Conservation (phyloP, 2,329 filamentous ascomycete species). For the Sodiomyces alkalinus region DNA sequence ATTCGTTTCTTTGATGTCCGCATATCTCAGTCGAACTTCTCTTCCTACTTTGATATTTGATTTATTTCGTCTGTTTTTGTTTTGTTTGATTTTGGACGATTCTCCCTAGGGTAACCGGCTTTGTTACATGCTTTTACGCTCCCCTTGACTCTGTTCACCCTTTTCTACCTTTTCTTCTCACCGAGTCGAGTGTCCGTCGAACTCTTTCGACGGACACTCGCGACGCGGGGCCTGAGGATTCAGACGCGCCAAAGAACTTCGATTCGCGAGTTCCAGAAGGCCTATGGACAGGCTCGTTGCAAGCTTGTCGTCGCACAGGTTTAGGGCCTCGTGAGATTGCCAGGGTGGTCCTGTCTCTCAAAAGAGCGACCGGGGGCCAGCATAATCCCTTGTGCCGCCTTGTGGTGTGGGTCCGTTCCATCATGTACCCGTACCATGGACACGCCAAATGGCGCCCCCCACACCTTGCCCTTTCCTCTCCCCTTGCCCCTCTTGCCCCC, state of each 20-base stretch:
- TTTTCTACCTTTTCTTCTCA: neutral
- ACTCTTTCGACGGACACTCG: neutral
- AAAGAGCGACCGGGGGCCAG: slow-evolving; percentile 19
- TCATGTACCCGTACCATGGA: neutral
- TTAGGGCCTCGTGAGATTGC: slow-evolving; percentile 25
- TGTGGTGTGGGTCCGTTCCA: neutral
- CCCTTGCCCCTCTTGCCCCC: neutral
- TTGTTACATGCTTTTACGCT: neutral
- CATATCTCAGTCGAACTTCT: too few species aligned
- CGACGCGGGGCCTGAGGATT: too few species aligned
- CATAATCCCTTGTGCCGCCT: neutral
- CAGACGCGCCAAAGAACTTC: too few species aligned
- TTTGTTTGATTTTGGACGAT: neutral
- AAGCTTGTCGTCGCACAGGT: slow-evolving; percentile 28
- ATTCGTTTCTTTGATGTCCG: slow-evolving; percentile 3
- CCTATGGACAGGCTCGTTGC: slow-evolving; percentile 21
- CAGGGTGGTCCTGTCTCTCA: slow-evolving; percentile 39
- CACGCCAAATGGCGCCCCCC: neutral
- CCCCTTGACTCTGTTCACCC: neutral
- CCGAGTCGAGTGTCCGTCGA: neutral
- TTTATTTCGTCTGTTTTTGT: neutral
- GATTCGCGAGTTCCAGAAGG: slow-evolving; percentile 22
- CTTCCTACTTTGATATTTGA: neutral
- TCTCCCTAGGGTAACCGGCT: too few species aligned
- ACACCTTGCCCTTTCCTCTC: neutral